These are phyloP conservation scores for Cystobasidium pallidum DNA, from an alignment of 1,284 basidiomycete genomes.

Conservation along the genomic window DNA sequence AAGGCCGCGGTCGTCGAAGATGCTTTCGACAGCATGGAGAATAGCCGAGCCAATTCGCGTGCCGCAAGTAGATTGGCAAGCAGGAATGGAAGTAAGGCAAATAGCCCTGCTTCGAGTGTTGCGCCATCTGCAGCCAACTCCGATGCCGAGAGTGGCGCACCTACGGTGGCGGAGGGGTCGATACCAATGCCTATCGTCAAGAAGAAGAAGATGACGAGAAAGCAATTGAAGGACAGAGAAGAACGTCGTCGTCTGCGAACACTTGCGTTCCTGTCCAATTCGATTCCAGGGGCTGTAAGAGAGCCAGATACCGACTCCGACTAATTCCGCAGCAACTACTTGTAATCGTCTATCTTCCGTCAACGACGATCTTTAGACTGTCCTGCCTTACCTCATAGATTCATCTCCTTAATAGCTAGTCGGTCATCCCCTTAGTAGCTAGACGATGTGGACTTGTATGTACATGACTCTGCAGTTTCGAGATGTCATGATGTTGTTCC, in stretches of 20 bases:
- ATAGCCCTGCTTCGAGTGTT: constrained; percentile 56
- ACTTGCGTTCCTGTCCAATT: constrained; percentile 75
- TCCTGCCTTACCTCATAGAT: too few species aligned
- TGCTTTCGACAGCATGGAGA: constrained; percentile 61
- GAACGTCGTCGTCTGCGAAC: constrained; percentile 78
- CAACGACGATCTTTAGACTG: too few species aligned
- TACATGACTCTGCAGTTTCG: background rate
- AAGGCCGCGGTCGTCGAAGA: constrained; percentile 84
- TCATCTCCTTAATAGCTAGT: constrained; percentile 8
- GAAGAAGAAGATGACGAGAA: constrained; percentile 80
- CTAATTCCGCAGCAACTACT: constrained; percentile 7
- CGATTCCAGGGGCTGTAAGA: constrained; percentile 63
- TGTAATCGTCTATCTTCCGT: too few species aligned
- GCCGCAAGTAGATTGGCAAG: constrained; percentile 58
- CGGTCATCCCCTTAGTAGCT: constrained; percentile 2
- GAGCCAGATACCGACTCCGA: constrained; percentile 57
- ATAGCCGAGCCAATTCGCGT: constrained; percentile 60
- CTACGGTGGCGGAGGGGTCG: constrained; percentile 53
- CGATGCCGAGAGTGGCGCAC: constrained; percentile 58
- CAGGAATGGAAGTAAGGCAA: constrained; percentile 55
- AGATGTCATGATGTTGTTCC: too few species aligned
- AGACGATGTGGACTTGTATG: constrained; percentile 6
- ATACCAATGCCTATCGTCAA: constrained; percentile 66
- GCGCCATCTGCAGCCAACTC: constrained; percentile 58
- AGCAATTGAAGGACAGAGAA: constrained; percentile 76